These are phyloP conservation scores for Hypoxylon crocopeplum DNA, from an alignment of 495 filamentous ascomycete species.

Conservation along the genomic window DNA sequence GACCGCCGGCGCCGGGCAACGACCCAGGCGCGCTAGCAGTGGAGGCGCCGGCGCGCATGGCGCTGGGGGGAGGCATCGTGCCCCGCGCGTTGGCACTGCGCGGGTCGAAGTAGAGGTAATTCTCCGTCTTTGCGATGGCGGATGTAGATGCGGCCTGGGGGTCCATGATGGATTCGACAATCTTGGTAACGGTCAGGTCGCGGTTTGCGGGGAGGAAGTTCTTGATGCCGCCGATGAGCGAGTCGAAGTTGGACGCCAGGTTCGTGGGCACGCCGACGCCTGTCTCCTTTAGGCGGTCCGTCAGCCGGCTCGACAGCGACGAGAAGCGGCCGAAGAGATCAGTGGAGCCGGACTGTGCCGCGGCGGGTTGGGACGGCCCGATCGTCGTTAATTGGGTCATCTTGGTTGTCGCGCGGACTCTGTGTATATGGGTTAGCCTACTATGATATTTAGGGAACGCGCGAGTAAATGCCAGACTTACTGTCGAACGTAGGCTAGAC, in stretches of 20 bases:
- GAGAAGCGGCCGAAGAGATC: slow-evolving; percentile 89
- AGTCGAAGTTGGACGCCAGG: slow-evolving; percentile 90
- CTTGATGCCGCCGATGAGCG: slow-evolving; percentile 96
- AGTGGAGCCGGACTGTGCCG: slow-evolving; percentile 63
- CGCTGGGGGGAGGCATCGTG: slow-evolving; percentile 81
- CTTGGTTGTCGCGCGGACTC: slow-evolving; percentile 92
- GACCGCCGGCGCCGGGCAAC: slow-evolving; percentile 48
- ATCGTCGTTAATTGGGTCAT: slow-evolving; percentile 98
- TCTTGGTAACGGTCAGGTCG: slow-evolving; percentile 95
- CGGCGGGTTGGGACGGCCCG: slow-evolving; percentile 65
- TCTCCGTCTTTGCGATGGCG: slow-evolving; percentile 95
- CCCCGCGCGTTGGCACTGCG: slow-evolving; percentile 90
- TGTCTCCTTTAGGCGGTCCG: slow-evolving; percentile 91
- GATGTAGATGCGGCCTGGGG: slow-evolving; percentile 85
- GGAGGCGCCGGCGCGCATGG: slow-evolving; percentile 52
- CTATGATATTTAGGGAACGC: neutral
- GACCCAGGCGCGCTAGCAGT: slow-evolving; percentile 51
- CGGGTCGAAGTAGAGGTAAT: slow-evolving; percentile 98
- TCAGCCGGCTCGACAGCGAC: slow-evolving; percentile 86
- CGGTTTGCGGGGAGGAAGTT: slow-evolving; percentile 96
- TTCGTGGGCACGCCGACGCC: slow-evolving; percentile 61
- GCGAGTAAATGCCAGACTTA: slow-evolving; percentile 46
- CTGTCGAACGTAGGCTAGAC: slow-evolving; percentile 85
- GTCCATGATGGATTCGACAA: slow-evolving; percentile 98
- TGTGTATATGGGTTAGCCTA: slow-evolving; percentile 48